Evolutionary conservation across 768 basidiomycete species (phyloP), one percentile per base, ranked within the genome.

Genomic region (Mycena leptocephala): DNA sequence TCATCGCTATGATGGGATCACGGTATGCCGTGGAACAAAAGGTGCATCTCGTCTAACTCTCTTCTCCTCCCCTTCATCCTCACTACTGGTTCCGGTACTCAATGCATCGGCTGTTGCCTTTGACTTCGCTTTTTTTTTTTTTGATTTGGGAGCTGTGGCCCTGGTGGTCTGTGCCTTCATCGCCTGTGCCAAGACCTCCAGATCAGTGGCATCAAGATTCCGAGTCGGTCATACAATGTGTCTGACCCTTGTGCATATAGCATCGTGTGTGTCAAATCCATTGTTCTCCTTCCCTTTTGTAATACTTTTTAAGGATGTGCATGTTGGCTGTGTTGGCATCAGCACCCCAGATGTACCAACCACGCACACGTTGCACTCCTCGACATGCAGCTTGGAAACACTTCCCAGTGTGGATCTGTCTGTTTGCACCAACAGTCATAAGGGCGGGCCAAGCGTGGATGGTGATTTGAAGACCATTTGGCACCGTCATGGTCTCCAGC

Each of bases 1-100:
- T 76, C 75, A 80, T 69, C 3, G 30, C 20, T 1, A 66, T 2
- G 56, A 79, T 75, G 24, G 43, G 37, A 1, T 59, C 33, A 16
- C 71, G 77, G 37, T 30, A 70, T 24, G 16, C 39, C 5, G 37
- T 10, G 0, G 74, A 61, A 51, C 78, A 77, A 56, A 79, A 79
- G 64, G 78, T 79, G 41, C 63, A 76, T 30, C 61, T 33, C 18
- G 48, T 16, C 2, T 16, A 13, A 24, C 51, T 41, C 28, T 55
- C 51, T 70, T 30, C 24, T 66, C 68, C 22, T 48, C 24, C 46
- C n/a, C n/a, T n/a, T 51, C 65, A 16, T 30, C 56, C 48, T 33
- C 56, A n/a, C n/a, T n/a, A 53, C 22, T 9, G 14, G 16, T 14
- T 11, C 16, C 46, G 8, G 20, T 22, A 9, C 37, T 14, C 9